Evolutionary conservation across 2,329 filamentous ascomycete genomes (phyloP), one percentile per base, ranked within the genome.

Genomic region (Paradendryphiella salina): DNA sequence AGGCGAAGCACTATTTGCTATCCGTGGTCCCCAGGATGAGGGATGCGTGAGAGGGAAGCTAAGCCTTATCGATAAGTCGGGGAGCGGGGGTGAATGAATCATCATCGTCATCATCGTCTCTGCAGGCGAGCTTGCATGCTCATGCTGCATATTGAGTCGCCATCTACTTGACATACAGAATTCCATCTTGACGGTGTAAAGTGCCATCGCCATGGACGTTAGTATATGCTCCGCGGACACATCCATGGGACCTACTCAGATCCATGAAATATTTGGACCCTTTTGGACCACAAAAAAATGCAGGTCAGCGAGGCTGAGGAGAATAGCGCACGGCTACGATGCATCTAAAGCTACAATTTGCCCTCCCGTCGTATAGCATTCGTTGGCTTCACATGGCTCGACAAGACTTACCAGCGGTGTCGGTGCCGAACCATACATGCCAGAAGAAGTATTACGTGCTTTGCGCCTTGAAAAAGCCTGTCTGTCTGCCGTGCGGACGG

Each of bases 21-120:
- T 32, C 8, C 6, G 28, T 5, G 14, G 17, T n/a, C n/a, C 21
- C 31, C 26, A n/a, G 5, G 26, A 17, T 11, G 18, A 7, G 6
- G 35, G 18, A 23, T 17, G 32, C 14, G 20, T 48, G 32, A 43
- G 14, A 17, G 39, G 33, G 5, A 21, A 13, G 33, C 41, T 46
- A 38, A 51, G 42, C 47, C 35, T 50, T 55, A 60, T 56, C 52
- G 52, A 56, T 57, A 59, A 58, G 50, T 36, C 42, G 20, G 7
- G 7, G 37, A 29, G 38, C 42, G 39, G 46, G 46, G 35, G 32
- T 41, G 43, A 40, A 51, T 41, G 34, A 6, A 52, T 48, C 41
- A 21, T 35, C 29, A 46, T 38, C 56, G 49, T 59, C 47, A 50
- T 34, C 35, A 29, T 32, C 29, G 33, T 37, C 36, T 37, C 35